A percentile compares a stretch with the other conserved stretches of the same genome.
phyloP scores from a whole-genome alignment of 192 early-diverging fungal genomes.

The Coemansia sp. region DNA sequence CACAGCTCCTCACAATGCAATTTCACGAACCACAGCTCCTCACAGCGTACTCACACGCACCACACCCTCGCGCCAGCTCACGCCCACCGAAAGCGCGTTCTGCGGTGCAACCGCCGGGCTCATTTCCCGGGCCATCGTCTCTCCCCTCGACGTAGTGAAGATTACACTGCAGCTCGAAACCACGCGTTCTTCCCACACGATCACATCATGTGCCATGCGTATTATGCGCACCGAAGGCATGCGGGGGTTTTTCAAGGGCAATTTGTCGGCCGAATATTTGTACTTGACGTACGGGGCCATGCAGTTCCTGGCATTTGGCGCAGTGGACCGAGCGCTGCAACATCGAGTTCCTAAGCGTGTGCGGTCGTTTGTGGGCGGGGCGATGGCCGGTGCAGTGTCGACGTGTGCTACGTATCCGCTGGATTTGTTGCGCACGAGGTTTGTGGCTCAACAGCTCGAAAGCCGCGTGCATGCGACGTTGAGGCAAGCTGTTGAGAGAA shows the following conservation, averaged over 20 bases:
- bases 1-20: background rate
- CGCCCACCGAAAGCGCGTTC: conserved; percentile 29
- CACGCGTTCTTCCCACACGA: conserved; percentile 43
- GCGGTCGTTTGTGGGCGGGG: conserved; percentile 73
- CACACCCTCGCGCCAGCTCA: conserved; percentile 28
- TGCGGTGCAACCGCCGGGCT: conserved; percentile 53
- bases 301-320: conserved; percentile 80
- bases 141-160: conserved; percentile 94
- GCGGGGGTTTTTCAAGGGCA: conserved; percentile 89
- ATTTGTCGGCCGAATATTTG: conserved; percentile 87
- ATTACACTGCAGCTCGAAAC: conserved; percentile 68
- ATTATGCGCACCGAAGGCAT: conserved; percentile 84
- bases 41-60: conserved; percentile 25
- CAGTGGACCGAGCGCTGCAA: conserved; percentile 49
- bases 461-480: conserved; percentile 71
- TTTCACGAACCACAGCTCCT: background rate
- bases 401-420: conserved; percentile 90
- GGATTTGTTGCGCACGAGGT: conserved; percentile 91
- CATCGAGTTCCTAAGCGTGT: conserved; percentile 25
- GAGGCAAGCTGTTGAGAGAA: conserved; percentile 62
- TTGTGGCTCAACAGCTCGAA: conserved; percentile 75
- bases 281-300: conserved; percentile 87
- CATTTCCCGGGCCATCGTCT: conserved; percentile 70
- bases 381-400: conserved; percentile 74
- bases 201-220: conserved; percentile 63